Evolutionary conservation across 495 filamentous ascomycete genomes (phyloP).

Genomic region (Gamarada debralockiae): DNA sequence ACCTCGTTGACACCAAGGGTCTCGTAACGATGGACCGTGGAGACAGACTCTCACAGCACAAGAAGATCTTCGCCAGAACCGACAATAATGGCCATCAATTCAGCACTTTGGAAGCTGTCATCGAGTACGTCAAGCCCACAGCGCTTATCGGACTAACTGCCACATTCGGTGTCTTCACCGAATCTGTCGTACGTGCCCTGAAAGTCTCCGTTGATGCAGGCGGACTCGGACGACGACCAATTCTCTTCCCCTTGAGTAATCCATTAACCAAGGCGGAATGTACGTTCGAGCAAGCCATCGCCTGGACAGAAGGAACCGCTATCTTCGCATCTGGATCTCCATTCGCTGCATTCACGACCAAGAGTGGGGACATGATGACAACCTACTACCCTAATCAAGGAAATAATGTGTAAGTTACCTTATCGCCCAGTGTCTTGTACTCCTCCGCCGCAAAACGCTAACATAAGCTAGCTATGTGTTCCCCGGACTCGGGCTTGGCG

Average conservation of each 20-base stretch:
- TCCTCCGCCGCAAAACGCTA: conserved; percentile 20
- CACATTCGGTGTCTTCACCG: conserved; percentile 90
- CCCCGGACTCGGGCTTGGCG: conserved; percentile 92
- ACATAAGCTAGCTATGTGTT: conserved; percentile 71
- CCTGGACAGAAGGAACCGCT: conserved; percentile 81
- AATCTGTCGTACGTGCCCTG: conserved; percentile 79
- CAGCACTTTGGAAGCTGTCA: conserved; percentile 84
- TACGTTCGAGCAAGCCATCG: conserved; percentile 87
- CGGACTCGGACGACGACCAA: conserved; percentile 72
- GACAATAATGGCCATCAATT: conserved; percentile 93
- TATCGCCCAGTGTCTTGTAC: not conserved
- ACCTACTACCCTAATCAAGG: conserved; percentile 89
- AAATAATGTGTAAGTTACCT: conserved; percentile 52
- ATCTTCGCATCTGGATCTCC: conserved; percentile 95
- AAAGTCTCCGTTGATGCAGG: conserved; percentile 58
- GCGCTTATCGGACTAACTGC: conserved; percentile 94
- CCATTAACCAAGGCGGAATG: conserved; percentile 95
- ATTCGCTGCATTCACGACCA: conserved; percentile 70
- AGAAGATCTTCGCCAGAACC: conserved; percentile 90
- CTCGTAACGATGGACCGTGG: conserved; percentile 92
- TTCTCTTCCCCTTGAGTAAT: conserved; percentile 94
- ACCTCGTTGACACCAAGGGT: conserved; percentile 95
- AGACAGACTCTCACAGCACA: conserved; percentile 93
- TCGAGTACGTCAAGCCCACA: conserved; percentile 90
- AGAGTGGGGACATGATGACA: conserved; percentile 58